These are phyloP conservation scores for Cicer bijugum DNA, from an alignment of 306 rosid species.

Conservation along the genomic window DNA sequence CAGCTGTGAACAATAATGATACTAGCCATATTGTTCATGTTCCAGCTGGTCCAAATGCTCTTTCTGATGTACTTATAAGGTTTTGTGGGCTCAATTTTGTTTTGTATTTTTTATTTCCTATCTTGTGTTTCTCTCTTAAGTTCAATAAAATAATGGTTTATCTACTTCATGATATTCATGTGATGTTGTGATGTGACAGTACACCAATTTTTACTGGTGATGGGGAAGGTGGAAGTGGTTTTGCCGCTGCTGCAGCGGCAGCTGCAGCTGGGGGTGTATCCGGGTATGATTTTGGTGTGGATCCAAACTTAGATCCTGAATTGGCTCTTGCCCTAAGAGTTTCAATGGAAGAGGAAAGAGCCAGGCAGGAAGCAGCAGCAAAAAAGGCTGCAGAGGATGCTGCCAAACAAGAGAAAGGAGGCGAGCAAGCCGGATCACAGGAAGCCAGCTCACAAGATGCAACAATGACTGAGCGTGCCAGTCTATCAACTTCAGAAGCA, in stretches of 20 bases:
- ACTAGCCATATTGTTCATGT: slow-evolving; percentile 61
- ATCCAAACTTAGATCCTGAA: slow-evolving; percentile 98
- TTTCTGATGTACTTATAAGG: slow-evolving; percentile 67
- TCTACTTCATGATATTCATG: slow-evolving; percentile 28
- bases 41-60: slow-evolving; percentile 57
- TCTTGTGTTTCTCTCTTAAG: slow-evolving; percentile 15
- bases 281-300: slow-evolving; percentile 97
- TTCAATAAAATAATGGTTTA: background rate
- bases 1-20: slow-evolving; percentile 82
- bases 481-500: slow-evolving; percentile 65
- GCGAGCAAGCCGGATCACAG: slow-evolving; percentile 48
- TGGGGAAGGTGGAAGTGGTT: slow-evolving; percentile 97
- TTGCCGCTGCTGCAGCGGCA: slow-evolving; percentile 90
- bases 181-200: slow-evolving; percentile 51
- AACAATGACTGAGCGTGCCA: slow-evolving; percentile 77
- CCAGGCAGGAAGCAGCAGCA: slow-evolving; percentile 99
- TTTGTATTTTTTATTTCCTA: slow-evolving; percentile 17
- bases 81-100: slow-evolving; percentile 46
- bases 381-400: slow-evolving; percentile 91
- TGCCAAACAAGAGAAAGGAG: slow-evolving; percentile 74
- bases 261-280: slow-evolving; percentile 94
- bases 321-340: slow-evolving; percentile 98
- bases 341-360: slow-evolving; percentile 99
- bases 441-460: slow-evolving; percentile 86
- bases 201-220: slow-evolving; percentile 97